Conservation (phyloP, 345 rosid species). For the Eucalyptus coolabah region DNA sequence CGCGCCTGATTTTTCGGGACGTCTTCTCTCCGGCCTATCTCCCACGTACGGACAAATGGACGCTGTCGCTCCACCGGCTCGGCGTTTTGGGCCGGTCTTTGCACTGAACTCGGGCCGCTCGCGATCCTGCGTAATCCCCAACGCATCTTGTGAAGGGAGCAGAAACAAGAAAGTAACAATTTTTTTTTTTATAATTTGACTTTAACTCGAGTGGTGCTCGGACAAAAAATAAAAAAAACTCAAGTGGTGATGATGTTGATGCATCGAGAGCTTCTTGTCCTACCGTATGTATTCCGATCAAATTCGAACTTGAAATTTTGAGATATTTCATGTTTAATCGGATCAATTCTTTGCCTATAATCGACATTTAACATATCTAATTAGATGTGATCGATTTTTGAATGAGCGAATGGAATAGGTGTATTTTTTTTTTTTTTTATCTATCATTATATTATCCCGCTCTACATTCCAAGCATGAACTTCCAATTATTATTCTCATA, state of each 20-base stretch:
- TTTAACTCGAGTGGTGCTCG: background rate
- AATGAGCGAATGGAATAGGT: fast-evolving
- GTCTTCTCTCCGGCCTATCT: background rate
- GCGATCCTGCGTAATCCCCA: background rate
- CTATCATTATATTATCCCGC: fast-evolving
- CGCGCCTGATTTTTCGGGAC: background rate
- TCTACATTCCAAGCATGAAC: background rate
- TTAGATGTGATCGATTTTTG: fast-evolving
- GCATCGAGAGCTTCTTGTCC: background rate
- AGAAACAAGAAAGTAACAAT: background rate
- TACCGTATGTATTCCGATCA: fast-evolving
- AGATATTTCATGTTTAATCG: fast-evolving
- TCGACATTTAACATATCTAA: fast-evolving
- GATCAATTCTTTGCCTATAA: fast-evolving
- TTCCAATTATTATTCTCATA: background rate
- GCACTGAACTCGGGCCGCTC: background rate
- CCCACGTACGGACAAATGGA: background rate
- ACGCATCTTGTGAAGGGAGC: background rate
- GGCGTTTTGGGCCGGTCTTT: background rate
- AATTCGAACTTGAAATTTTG: background rate
- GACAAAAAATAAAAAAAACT: too few relatives aligned
- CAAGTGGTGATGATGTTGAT: background rate
- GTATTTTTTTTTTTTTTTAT: too few relatives aligned
- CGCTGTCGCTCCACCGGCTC: background rate
- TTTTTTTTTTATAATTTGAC: background rate